Evolutionary conservation across 176 grass and related monocot species (phyloP).

Genomic region (Phragmites australis): DNA sequence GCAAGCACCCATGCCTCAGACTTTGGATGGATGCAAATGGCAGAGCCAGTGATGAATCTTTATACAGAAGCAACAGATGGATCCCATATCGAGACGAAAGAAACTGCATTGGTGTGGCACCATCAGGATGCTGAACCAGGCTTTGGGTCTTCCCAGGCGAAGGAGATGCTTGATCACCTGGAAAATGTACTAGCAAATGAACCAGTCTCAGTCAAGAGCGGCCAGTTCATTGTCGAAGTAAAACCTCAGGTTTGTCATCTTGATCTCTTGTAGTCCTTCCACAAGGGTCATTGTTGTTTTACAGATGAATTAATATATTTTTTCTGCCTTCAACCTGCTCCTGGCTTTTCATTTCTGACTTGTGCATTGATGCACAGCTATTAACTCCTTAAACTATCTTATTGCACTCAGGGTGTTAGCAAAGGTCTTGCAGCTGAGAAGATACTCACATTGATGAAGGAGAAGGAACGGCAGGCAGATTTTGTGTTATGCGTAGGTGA

Average conservation of each 20-base stretch:
- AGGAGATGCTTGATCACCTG: constrained; percentile 83
- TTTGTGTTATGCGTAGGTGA: constrained; percentile 87
- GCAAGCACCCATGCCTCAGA: constrained; percentile 45
- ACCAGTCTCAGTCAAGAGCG: constrained; percentile 76
- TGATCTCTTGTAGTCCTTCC: constrained; percentile 19
- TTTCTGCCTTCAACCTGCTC: not conserved
- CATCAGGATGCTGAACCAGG: constrained; percentile 86
- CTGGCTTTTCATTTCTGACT: not conserved
- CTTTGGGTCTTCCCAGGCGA: constrained; percentile 82
- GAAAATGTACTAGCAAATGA: constrained; percentile 78
- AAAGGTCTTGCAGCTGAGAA: constrained; percentile 85
- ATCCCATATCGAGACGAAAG: constrained; percentile 70
- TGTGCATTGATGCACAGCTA: not conserved
- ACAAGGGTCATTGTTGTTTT: not conserved
- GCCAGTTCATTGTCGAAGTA: constrained; percentile 90
- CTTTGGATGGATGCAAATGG: constrained; percentile 86
- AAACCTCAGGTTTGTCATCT: constrained; percentile 69
- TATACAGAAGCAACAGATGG: constrained; percentile 89
- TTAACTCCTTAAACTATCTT: not conserved
- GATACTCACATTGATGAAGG: constrained; percentile 67
- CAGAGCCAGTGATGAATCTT: constrained; percentile 78
- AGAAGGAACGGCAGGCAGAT: constrained; percentile 61
- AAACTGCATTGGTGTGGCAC: constrained; percentile 89
- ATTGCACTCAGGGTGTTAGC: constrained; percentile 62
- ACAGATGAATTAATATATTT: not conserved